These are phyloP conservation scores for Rhododendron henanense DNA, from an alignment of 148 eudicot species.

Conservation along the genomic window DNA sequence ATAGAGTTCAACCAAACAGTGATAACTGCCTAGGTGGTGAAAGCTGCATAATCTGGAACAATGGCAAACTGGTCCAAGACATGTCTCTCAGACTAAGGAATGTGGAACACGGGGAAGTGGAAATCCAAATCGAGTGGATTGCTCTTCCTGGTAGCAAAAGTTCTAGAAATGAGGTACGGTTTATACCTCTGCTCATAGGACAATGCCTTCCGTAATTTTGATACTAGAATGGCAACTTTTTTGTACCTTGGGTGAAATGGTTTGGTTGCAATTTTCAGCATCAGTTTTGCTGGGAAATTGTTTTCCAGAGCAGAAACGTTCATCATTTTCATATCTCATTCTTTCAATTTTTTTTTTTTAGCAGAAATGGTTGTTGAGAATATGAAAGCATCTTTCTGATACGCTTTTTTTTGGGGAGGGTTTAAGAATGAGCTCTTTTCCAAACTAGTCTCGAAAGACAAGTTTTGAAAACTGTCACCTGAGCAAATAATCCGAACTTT, in stretches of 20 bases:
- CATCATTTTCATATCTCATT: background rate
- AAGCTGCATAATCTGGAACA: conserved; percentile 49
- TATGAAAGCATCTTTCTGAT: background rate
- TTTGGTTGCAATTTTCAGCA: background rate
- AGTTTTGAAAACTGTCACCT: too few species aligned
- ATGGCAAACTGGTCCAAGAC: conserved; percentile 59
- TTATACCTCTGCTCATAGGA: background rate
- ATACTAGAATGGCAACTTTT: background rate
- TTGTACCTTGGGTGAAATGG: background rate
- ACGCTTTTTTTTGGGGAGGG: background rate
- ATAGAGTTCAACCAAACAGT: conserved; percentile 40
- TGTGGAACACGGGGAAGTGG: conserved; percentile 19
- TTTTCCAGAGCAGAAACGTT: background rate
- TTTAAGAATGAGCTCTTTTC: too few species aligned
- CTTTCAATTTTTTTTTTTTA: background rate
- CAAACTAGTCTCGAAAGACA: too few species aligned
- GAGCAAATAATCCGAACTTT: too few species aligned
- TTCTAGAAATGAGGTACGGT: background rate
- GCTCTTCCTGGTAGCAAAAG: background rate
- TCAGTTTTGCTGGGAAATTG: background rate
- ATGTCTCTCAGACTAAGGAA: conserved; percentile 50
- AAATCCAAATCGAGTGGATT: background rate
- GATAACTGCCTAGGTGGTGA: conserved; percentile 47
- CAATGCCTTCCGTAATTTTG: background rate
- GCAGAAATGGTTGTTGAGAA: background rate